phyloP scores from a whole-genome alignment of 2,329 filamentous ascomycete species.

The Clarireedia monteithiana region DNA sequence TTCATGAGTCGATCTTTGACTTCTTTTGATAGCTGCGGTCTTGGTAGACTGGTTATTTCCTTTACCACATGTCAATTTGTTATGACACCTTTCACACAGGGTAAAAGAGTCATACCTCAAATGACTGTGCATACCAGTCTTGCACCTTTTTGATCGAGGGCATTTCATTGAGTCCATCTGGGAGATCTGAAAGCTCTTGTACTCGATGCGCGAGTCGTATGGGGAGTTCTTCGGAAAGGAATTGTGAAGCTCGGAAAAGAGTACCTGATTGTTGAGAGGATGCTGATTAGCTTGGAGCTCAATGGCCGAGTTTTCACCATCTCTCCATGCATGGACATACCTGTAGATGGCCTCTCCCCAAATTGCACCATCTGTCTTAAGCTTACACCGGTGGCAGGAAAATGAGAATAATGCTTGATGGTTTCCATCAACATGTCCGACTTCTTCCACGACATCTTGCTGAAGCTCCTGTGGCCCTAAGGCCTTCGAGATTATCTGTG shows the following conservation, averaged over 20 bases:
- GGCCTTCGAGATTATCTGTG: slow-evolving; percentile 20
- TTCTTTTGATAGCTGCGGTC: slow-evolving; percentile 68
- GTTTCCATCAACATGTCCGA: slow-evolving; percentile 88
- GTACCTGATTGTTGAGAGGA: slow-evolving; percentile 56
- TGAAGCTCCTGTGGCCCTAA: slow-evolving; percentile 18
- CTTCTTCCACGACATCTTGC: slow-evolving; percentile 86
- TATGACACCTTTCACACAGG: slow-evolving; percentile 1
- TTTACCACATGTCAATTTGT: slow-evolving; percentile 34
- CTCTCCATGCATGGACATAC: slow-evolving; percentile 41
- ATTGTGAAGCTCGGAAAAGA: slow-evolving; percentile 94
- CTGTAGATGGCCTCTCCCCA: slow-evolving; percentile 84
- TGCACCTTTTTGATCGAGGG: slow-evolving; percentile 90
- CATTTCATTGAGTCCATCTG: slow-evolving; percentile 97
- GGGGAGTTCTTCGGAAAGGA: slow-evolving; percentile 94
- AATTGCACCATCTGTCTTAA: slow-evolving; percentile 99
- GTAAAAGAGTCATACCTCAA: slow-evolving; percentile 61
- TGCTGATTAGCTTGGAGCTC: neutral
- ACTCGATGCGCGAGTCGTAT: slow-evolving; percentile 95
- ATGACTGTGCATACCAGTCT: slow-evolving; percentile 99
- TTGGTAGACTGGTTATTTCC: slow-evolving; percentile 86
- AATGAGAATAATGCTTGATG: slow-evolving; percentile 94
- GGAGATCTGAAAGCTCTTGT: slow-evolving; percentile 83
- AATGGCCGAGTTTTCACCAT: neutral
- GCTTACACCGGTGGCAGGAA: slow-evolving; percentile 92
- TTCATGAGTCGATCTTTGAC: slow-evolving; percentile 72